Conservation (phyloP, 768 basidiomycete genomes). For the Podaxis rugospora region DNA sequence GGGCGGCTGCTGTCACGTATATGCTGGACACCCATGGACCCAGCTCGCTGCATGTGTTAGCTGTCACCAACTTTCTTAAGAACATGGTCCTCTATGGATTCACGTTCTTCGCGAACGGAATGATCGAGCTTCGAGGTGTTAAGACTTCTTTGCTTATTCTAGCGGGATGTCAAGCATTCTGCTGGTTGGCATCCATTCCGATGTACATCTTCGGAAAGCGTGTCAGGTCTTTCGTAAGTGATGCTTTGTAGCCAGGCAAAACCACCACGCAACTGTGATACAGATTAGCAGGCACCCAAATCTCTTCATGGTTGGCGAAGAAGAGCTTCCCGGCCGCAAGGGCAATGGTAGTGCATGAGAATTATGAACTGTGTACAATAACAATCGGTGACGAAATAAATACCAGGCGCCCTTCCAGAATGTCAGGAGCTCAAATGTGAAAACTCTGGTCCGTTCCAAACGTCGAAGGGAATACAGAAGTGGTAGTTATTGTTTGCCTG, state of each 20-base stretch:
- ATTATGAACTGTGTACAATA: not conserved
- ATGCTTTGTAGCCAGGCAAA: not conserved
- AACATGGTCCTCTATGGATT: constrained; percentile 42
- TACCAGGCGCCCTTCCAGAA: not conserved
- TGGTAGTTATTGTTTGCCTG: constrained; percentile 37
- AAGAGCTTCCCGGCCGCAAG: not conserved
- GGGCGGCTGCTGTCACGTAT: constrained; percentile 38
- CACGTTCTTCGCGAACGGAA: constrained; percentile 40
- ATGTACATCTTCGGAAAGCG: constrained; percentile 43
- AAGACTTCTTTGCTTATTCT: constrained; percentile 35
- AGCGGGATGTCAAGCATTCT: constrained; percentile 34
- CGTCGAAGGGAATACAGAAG: constrained; percentile 48
- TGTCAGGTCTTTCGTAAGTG: constrained; percentile 35
- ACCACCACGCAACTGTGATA: not conserved
- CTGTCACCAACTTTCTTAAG: constrained; percentile 38
- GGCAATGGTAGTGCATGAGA: not conserved
- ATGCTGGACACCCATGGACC: constrained; percentile 40
- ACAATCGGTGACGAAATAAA: not conserved
- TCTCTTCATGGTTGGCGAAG: constrained; percentile 19
- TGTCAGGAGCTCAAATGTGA: not conserved
- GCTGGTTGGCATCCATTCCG: constrained; percentile 36
- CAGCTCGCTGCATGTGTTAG: constrained; percentile 36
- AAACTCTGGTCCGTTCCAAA: constrained; percentile 33
- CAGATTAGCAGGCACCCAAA: constrained; percentile 22
- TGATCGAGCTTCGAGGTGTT: constrained; percentile 33